Conservation (phyloP, 2,329 filamentous ascomycete species). For the Balansia obtecta region DNA sequence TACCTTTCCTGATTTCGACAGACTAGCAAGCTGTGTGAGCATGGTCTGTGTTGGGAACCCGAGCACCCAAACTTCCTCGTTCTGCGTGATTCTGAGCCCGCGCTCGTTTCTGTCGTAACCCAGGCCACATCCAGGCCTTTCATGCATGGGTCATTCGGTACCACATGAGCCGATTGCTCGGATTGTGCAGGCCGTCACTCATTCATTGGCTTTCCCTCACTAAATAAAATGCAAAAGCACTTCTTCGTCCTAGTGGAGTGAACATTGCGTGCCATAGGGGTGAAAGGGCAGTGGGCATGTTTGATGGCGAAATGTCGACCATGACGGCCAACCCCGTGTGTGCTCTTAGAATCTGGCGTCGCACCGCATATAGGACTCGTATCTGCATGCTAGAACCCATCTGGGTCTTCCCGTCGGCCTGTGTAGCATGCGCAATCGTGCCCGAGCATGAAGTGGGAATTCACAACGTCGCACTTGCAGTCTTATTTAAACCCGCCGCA, state of each 20-base stretch:
- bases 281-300: conserved; percentile 36
- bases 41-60: not conserved
- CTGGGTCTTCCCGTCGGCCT: too few species aligned
- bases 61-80: not conserved
- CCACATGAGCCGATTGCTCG: not conserved
- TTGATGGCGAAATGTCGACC: conserved; percentile 42
- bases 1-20: not conserved
- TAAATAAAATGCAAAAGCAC: conserved; percentile 38
- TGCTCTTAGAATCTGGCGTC: conserved; percentile 30
- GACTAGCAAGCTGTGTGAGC: not conserved
- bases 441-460: conserved; percentile 24
- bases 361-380: conserved; percentile 36
- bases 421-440: conserved; percentile 28
- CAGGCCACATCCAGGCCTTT: not conserved
- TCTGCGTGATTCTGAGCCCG: not conserved
- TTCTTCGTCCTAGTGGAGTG: conserved; percentile 39
- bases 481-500: conserved; percentile 38
- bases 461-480: conserved; percentile 20
- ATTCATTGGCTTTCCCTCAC: not conserved
- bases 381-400: conserved; percentile 29
- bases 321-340: conserved; percentile 24
- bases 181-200: not conserved
- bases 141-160: not conserved
- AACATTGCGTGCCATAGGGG: conserved; percentile 31
- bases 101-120: not conserved